Evolutionary conservation across 2,329 filamentous ascomycete species (phyloP).

Genomic region (Colletotrichum australisinense): DNA sequence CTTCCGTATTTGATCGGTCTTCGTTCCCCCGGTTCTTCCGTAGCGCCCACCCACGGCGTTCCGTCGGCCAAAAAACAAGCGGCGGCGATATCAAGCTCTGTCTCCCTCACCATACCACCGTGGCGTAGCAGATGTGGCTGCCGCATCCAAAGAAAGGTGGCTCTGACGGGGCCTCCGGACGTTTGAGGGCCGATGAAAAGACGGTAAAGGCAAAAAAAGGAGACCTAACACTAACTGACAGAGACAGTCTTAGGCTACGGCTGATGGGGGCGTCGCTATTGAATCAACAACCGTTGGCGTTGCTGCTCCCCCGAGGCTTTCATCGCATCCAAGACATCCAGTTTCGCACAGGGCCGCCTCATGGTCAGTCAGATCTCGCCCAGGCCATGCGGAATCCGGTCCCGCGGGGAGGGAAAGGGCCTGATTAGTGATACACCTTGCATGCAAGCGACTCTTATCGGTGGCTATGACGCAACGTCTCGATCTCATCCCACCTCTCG

Average conservation of each 20-base stretch:
- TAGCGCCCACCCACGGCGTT: not conserved
- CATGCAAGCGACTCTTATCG: slow-evolving; percentile 35
- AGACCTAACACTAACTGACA: not conserved
- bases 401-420: slow-evolving; percentile 16
- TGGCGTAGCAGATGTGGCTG: not conserved
- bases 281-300: slow-evolving; percentile 22
- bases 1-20: not conserved
- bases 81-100: slow-evolving; percentile 3
- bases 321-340: slow-evolving; percentile 4
- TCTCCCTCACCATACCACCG: not conserved
- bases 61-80: not conserved
- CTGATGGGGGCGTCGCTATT: slow-evolving; percentile 10
- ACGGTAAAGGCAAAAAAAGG: not conserved
- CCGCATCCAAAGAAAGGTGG: not conserved
- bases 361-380: not conserved
- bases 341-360: slow-evolving; percentile 26
- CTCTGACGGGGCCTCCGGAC: not conserved
- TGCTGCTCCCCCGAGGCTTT: not conserved
- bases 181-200: not conserved
- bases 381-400: slow-evolving; percentile 11
- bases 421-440: slow-evolving; percentile 13
- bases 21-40: not conserved
- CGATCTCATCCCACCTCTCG: slow-evolving; percentile 24
- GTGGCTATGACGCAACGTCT: slow-evolving; percentile 33
- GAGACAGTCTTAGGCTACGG: not conserved